Base-by-base conservation (phyloP, 148 eudicot genomes). In the Selenicereus undatus region DNA sequence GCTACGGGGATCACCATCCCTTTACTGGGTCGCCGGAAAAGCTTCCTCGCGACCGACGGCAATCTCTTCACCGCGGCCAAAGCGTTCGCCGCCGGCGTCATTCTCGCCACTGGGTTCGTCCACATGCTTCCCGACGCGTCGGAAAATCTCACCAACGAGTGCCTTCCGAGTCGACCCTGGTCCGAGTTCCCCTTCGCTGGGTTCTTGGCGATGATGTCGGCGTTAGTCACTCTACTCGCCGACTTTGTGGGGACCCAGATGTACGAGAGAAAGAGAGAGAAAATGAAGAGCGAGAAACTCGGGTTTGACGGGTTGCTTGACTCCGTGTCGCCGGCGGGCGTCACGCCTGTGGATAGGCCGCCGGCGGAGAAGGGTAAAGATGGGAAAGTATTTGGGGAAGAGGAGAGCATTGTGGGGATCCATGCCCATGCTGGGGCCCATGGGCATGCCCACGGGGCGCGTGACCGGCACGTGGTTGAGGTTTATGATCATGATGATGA, bases 121-220 rank as follows among this genome's bases (percentile, higher is more conserved):
- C 99, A 96, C 87, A 96, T 96, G 93, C 62, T 96, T 14, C 95
- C 99, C 4, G 99, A 92, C 62, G 99, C 91, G 74, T 83, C 92
- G 8, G 26, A 84, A 36, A 88, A 92, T 3, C 84, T 96, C 6
- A 89, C 97, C 1, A 86, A 94, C 54, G 14, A 84, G 3, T 96
- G 99, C 77, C 84, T 96, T 11, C 98, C 99, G 0, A 73, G 62
- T 66, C 54, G 71, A 62, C 98, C 99, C 0, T 96, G 99, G 99
- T 83, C 81, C 11, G 87, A 92, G 72, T 96, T 96, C 76, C 99
- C 99, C 0, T 96, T 96, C 65, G 82, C 99, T 0, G 98, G 98
- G 26, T 96, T 96, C 65, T 62, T 94, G 8, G 90, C 99, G 0
- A 94, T 96, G 99, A 87, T 94, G 87, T 87, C 99, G 0, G 94